Evolutionary conservation across 176 grass and related monocot species (phyloP).

Genomic region (Zoysia pacifica): DNA sequence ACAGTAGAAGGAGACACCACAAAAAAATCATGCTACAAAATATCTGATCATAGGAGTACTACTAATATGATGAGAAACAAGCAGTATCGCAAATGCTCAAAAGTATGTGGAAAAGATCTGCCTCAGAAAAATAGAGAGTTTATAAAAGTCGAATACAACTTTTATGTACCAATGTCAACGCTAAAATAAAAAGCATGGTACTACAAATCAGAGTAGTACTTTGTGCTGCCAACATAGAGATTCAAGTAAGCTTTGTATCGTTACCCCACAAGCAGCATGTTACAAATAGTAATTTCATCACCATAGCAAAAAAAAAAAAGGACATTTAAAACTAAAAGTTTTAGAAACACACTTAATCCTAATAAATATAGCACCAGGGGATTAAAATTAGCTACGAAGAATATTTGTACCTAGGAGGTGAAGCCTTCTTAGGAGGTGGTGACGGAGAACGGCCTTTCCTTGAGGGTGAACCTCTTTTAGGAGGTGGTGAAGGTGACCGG

Average conservation of each 20-base stretch:
- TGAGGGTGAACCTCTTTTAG: slow-evolving; percentile 72
- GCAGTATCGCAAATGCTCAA: neutral
- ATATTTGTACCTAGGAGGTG: slow-evolving; percentile 58
- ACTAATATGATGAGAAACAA: neutral
- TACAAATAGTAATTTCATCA: neutral
- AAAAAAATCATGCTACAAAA: neutral
- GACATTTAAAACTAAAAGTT: neutral
- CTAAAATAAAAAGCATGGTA: neutral
- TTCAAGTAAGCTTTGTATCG: neutral
- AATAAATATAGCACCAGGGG: neutral
- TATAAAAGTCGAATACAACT: neutral
- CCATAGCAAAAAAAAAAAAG: neutral
- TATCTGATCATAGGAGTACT: neutral
- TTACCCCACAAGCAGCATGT: no score
- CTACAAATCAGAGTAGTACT: neutral
- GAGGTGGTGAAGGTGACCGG: slow-evolving; percentile 60
- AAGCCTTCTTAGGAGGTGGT: slow-evolving; percentile 77
- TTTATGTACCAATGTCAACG: neutral
- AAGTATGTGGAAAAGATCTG: neutral
- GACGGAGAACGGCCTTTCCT: slow-evolving; percentile 62
- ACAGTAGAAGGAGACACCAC: neutral
- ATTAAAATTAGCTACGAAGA: slow-evolving; percentile 21
- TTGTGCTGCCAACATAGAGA: neutral
- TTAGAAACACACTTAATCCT: neutral
- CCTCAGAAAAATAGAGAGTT: neutral